phyloP scores from a whole-genome alignment of 2,329 filamentous ascomycete genomes.

The Allantophomopsis cytisporea region DNA sequence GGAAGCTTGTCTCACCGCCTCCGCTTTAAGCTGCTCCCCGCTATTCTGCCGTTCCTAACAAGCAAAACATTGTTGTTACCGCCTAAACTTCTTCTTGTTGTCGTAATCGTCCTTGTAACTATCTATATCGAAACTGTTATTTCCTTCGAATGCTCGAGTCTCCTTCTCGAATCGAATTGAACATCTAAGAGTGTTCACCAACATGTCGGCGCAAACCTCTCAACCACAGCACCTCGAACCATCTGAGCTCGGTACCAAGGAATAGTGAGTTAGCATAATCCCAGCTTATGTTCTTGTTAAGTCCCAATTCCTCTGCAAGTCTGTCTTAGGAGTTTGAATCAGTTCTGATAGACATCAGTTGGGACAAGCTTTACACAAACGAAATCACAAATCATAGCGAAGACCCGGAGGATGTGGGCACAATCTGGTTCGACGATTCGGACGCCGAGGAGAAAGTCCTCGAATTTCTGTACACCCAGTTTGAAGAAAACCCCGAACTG shows the following conservation, averaged over 20 bases:
- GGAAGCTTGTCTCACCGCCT: background rate
- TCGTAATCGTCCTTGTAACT: no score
- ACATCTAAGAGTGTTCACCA: no score
- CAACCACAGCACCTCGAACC: no score
- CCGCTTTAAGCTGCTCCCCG: no score
- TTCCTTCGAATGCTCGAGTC: no score
- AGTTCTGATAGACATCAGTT: constrained; percentile 31
- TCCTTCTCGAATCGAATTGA: no score
- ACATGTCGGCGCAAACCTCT: no score
- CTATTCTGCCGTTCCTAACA: no score
- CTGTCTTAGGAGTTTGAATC: no score
- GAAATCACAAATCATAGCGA: constrained; percentile 59
- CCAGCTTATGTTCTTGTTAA: constrained; percentile 38
- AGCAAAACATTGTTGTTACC: no score
- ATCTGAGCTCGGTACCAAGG: no score
- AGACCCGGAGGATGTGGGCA: constrained; percentile 69
- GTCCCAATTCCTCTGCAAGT: constrained; percentile 21
- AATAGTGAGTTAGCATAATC: constrained; percentile 20
- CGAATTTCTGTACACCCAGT: constrained; percentile 28
- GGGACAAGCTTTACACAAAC: constrained; percentile 60
- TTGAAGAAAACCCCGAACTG: constrained; percentile 7
- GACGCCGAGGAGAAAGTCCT: constrained; percentile 75
- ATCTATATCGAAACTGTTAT: constrained; percentile 8
- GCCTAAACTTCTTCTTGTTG: no score
- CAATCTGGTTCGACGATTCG: constrained; percentile 93